Conservation (phyloP, 2,329 filamentous ascomycete species). For the Calonectria hawksworthii region DNA sequence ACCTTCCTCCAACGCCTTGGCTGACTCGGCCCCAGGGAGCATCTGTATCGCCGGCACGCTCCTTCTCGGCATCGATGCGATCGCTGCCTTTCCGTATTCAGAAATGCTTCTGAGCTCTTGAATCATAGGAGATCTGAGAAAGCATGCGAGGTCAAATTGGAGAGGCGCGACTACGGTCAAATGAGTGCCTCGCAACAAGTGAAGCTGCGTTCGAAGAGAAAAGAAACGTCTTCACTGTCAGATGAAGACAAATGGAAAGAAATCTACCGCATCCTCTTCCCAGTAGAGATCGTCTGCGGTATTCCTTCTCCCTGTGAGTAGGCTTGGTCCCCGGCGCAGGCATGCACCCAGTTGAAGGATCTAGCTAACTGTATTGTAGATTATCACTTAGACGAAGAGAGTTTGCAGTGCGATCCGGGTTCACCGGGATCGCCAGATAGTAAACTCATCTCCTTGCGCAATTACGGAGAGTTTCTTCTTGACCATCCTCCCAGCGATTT, state of each 20-base stretch:
- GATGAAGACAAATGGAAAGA: not conserved
- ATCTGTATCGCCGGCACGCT: not conserved
- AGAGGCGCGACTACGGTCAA: not conserved
- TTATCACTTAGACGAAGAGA: not conserved
- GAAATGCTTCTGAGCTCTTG: not conserved
- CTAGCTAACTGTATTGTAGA: not conserved
- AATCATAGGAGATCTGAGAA: not conserved
- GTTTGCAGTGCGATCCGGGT: not conserved
- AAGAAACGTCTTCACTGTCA: not conserved
- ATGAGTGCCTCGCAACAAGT: not conserved
- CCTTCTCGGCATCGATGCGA: not conserved
- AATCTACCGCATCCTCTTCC: not conserved
- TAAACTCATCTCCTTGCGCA: not conserved
- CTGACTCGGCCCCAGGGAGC: not conserved
- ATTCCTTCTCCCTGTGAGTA: not conserved
- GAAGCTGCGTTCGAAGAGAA: not conserved
- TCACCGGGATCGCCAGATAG: not conserved
- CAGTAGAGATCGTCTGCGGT: not conserved
- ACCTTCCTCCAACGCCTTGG: not conserved
- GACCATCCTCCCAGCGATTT: not conserved
- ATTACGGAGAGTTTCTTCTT: not conserved
- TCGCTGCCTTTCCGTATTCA: not conserved
- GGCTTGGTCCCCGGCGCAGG: too few relatives aligned
- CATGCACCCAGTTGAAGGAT: not conserved
- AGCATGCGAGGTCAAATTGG: not conserved